Base-by-base conservation (phyloP, 192 early-diverging fungal species). In the Irineochytrium annulatum region DNA sequence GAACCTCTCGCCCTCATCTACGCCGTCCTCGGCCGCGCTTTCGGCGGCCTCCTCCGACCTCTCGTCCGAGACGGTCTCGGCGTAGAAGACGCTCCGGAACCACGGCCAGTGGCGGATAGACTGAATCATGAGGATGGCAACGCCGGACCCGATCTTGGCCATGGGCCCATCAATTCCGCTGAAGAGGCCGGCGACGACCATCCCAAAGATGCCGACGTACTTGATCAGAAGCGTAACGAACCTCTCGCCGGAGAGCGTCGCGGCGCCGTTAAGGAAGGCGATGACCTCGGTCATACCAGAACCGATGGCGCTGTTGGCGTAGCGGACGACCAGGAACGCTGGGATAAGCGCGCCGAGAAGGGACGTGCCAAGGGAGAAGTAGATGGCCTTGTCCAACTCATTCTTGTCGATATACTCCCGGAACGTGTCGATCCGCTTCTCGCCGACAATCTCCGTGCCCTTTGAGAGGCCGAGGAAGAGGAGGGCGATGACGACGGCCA, bases 231-330 rank as follows among this genome's bases (percentile, higher is more conserved):
- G n/a, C 16, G 52, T 43, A 3, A 22, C 29, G 11, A 74, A 26
- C 11, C 46, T 59, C 35, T 34, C 33, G 17, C 62, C 63, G 52
- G 45, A n/a, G 27, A 71, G 54, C 17, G 53, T 22, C 17, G 41
- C 34, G 11, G 63, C 55, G 16, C 72, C 72, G 43, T 74, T 74
- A n/a, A 74, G 51, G 37, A 65, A 67, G 17, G 67, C 63, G 51
- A 74, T 74, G 24, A 74, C 62, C 16, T 69, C 59, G 5, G 69
- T 59, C 72, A 74, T 74, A 27, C 72, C 72, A 5, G 68, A 70
- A 2, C 72, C 72, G 20, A 66, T 63, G 8, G 63, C 59, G 24
- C n/a, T 37, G 17, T 67, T 67, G 55, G 55, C 32, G 20, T 13
- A 58, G 22, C 39, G 17, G 8, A 46, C 20, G 19, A 52, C 30